These are phyloP conservation scores for Ogataea allantospora DNA, from an alignment of 805 yeast species.

Conservation along the genomic window DNA sequence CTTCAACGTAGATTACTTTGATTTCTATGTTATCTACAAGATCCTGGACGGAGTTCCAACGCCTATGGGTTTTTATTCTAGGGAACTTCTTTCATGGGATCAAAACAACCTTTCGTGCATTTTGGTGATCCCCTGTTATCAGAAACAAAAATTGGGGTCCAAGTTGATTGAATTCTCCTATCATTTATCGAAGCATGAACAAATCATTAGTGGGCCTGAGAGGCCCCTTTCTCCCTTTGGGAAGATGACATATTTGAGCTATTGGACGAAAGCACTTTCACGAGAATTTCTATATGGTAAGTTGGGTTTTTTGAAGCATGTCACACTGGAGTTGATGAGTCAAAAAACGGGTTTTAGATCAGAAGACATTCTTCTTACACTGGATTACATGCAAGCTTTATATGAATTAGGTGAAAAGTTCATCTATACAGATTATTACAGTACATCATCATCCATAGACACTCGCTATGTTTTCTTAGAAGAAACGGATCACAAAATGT, in stretches of 20 bases:
- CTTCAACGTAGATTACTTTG: constrained; percentile 75
- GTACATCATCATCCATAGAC: constrained; percentile 13
- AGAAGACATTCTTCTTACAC: constrained; percentile 58
- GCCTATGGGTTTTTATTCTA: constrained; percentile 92
- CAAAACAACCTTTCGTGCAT: constrained; percentile 89
- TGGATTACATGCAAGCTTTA: constrained; percentile 54
- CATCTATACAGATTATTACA: constrained; percentile 30
- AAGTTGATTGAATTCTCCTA: constrained; percentile 82
- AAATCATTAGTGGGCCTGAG: constrained; percentile 82
- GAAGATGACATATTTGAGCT: constrained; percentile 61
- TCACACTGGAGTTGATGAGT: constrained; percentile 51
- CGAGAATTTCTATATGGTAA: constrained; percentile 43
- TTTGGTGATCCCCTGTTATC: constrained; percentile 89
- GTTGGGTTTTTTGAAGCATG: constrained; percentile 25
- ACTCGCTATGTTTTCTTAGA: constrained; percentile 24
- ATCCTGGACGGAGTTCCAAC: constrained; percentile 35
- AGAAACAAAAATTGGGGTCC: constrained; percentile 73
- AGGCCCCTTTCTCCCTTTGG: constrained; percentile 87
- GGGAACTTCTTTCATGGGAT: constrained; percentile 77
- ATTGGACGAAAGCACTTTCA: constrained; percentile 65
- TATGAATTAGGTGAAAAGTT: constrained; percentile 29
- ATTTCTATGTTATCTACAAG: constrained; percentile 73
- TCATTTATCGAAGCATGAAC: constrained; percentile 64
- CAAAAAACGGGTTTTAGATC: constrained; percentile 60
- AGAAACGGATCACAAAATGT: constrained; percentile 25